phyloP scores from a whole-genome alignment of 1,139 yeast genomes.

The Sugiyamaella japonica region DNA sequence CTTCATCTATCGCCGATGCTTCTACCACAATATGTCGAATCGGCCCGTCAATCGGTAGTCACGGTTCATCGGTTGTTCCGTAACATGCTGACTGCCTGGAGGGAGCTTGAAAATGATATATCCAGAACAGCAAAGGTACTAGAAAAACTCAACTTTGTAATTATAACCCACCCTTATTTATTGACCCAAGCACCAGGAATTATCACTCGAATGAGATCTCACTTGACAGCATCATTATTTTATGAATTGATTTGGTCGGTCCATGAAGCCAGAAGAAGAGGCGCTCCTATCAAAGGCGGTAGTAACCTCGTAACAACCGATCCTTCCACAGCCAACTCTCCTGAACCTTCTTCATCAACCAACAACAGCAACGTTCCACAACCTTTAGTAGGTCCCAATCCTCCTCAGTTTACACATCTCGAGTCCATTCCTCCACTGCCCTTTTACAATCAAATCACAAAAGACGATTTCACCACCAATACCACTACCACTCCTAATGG shows the following conservation, averaged over 20 bases:
- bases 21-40: slow-evolving; percentile 75
- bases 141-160: slow-evolving; percentile 83
- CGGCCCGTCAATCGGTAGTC: slow-evolving; percentile 89
- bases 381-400: slow-evolving; percentile 35
- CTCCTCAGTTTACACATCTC: slow-evolving; percentile 27
- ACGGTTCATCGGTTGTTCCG: slow-evolving; percentile 86
- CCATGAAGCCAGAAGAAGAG: slow-evolving; percentile 85
- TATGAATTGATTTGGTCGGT: slow-evolving; percentile 94
- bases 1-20: slow-evolving; percentile 78
- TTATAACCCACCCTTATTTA: slow-evolving; percentile 84
- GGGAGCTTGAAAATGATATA: slow-evolving; percentile 84
- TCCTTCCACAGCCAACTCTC: slow-evolving; percentile 15
- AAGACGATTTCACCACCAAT: slow-evolving; percentile 82
- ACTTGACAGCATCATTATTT: slow-evolving; percentile 84
- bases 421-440: slow-evolving; percentile 64
- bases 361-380: slow-evolving; percentile 26
- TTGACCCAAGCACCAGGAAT: slow-evolving; percentile 69
- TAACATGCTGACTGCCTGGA: slow-evolving; percentile 90
- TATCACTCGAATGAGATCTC: slow-evolving; percentile 86
- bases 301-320: slow-evolving; percentile 21
- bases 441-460: slow-evolving; percentile 90
- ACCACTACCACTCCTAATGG: slow-evolving; percentile 91
- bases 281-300: slow-evolving; percentile 32
- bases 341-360: slow-evolving; percentile 12
- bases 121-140: slow-evolving; percentile 91